Evolutionary conservation across 73 alveolate genomes (phyloP), one percentile per base, ranked within the genome.

Genomic region (Paraurostyla sp.): DNA sequence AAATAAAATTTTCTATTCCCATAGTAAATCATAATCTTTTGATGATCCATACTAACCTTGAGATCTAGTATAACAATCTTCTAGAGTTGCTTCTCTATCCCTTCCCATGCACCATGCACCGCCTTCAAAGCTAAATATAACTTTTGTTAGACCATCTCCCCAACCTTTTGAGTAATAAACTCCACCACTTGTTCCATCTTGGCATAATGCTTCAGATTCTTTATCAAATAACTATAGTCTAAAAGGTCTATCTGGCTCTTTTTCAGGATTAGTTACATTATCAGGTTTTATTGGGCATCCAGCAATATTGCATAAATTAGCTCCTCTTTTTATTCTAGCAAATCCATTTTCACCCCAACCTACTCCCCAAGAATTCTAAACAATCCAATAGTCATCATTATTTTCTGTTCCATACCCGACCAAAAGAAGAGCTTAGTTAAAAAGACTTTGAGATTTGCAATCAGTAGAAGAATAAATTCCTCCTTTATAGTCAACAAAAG

Each of bases 91-190:
- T 9, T 16, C 68, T 6, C 7, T 6, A 23, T 32, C 48, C 22
- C 59, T 38, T n/a, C 84, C 84, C 59, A 41, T 15, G 38, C 84
- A 69, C 84, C 84, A 69, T 7, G 65, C 84, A 4, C 84, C 84
- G 3, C 84, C 84, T 18, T 69, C 63, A 43, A 69, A 69, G 29
- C 38, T 7, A 4, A 69, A 7, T 2, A 69, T 69, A 6, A 23
- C 42, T 11, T 69, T 69, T 29, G 29, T 69, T 4, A 4, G 11
- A 9, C 84, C 84, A 36, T 6, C 16, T 11, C 84, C 84, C 29
- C 22, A 69, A 22, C 84, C 84, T 43, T 69, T 69, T 9, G 84
- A 69, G 30, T 69, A 36, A 32, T 69, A 69, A 69, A 69, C 16
- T 22, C 30, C 84, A 43, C 54, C 84, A 11, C 35, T 29, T 32